phyloP scores from a whole-genome alignment of 2,329 filamentous ascomycete genomes.

The Fusarium penzigii region DNA sequence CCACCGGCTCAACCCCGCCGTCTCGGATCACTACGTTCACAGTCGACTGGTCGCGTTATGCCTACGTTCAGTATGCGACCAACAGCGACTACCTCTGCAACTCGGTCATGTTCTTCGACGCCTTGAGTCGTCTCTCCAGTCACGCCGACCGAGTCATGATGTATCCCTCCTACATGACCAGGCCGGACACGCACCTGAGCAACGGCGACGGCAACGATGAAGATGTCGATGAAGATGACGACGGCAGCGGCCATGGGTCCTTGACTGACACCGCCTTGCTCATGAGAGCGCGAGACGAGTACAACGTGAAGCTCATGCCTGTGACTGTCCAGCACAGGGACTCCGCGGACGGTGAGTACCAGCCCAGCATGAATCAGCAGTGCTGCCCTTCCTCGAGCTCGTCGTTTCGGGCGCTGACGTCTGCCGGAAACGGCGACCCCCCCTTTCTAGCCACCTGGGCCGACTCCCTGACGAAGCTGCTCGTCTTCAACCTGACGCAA shows the following conservation, averaged over 20 bases:
- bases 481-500: slow-evolving; percentile 67
- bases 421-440: too few species aligned
- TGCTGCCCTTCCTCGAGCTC: too few species aligned
- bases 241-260: too few species aligned
- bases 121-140: slow-evolving; percentile 41
- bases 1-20: background rate
- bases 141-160: slow-evolving; percentile 47
- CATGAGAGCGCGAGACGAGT: slow-evolving; percentile 45
- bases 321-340: slow-evolving; percentile 41
- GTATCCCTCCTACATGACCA: slow-evolving; percentile 44
- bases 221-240: too few species aligned
- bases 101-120: slow-evolving; percentile 52
- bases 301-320: slow-evolving; percentile 45
- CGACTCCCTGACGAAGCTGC: slow-evolving; percentile 66
- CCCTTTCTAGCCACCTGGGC: slow-evolving; percentile 54
- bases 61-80: slow-evolving; percentile 53
- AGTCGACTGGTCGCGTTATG: slow-evolving; percentile 34
- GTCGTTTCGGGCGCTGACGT: too few species aligned
- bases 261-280: slow-evolving; percentile 37
- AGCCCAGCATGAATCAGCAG: too few species aligned
- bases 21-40: background rate
- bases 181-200: too few species aligned
- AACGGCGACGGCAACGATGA: too few species aligned
- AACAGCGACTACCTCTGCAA: slow-evolving; percentile 50
- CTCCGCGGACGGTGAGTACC: slow-evolving; percentile 39